These are phyloP conservation scores for Byssothecium circinans DNA, from an alignment of 2,329 filamentous ascomycete species.

Conservation along the genomic window DNA sequence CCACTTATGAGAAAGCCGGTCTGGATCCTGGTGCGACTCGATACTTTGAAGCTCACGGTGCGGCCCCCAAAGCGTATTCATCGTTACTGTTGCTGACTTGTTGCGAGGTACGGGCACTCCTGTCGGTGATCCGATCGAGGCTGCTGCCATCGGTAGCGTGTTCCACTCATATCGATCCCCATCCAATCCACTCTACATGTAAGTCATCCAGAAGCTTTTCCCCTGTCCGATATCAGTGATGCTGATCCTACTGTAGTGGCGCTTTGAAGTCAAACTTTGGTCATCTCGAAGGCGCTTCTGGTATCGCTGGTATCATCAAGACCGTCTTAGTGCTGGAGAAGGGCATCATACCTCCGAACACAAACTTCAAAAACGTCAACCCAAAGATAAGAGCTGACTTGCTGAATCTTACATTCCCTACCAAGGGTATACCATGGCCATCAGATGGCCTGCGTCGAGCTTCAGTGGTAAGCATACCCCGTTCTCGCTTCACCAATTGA, in stretches of 20 bases:
- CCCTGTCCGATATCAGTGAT: background rate
- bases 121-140: slow-evolving; percentile 39
- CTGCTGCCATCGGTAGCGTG: slow-evolving; percentile 14
- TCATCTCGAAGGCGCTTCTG: slow-evolving; percentile 23
- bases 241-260: slow-evolving; percentile 6
- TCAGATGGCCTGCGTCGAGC: slow-evolving; percentile 12
- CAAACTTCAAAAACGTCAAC: slow-evolving; percentile 39
- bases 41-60: slow-evolving; percentile 27
- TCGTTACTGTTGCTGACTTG: slow-evolving; percentile 24
- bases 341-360: slow-evolving; percentile 32
- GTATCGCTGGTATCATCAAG: slow-evolving; percentile 25
- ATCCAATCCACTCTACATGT: slow-evolving; percentile 1
- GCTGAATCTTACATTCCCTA: slow-evolving; percentile 13
- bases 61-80: background rate
- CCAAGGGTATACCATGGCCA: slow-evolving; percentile 17
- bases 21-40: slow-evolving; percentile 34
- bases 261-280: slow-evolving; percentile 23
- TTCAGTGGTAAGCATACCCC: too few relatives aligned
- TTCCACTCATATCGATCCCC: slow-evolving; percentile 7
- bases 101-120: slow-evolving; percentile 58
- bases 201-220: background rate
- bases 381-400: slow-evolving; percentile 14
- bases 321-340: slow-evolving; percentile 37
- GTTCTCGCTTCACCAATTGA: too few relatives aligned
- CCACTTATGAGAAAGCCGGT: slow-evolving; percentile 42